These are phyloP conservation scores for Arctium lappa DNA, from an alignment of 129 eudicot species.

Conservation along the genomic window DNA sequence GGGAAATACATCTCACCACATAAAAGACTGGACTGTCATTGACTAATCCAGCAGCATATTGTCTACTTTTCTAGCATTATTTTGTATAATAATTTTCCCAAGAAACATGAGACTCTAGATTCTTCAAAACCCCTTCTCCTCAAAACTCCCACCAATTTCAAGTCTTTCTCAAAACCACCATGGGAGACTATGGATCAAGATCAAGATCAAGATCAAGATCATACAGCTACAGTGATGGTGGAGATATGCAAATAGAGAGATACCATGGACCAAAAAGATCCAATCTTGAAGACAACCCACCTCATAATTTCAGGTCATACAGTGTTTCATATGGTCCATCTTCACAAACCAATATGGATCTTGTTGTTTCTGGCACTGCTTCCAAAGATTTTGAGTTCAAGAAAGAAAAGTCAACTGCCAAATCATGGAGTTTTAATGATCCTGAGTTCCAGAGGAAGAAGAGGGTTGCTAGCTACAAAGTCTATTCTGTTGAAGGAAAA, in stretches of 20 bases:
- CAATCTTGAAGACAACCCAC: conserved; percentile 29
- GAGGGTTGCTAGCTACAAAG: conserved; percentile 84
- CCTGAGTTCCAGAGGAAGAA: conserved; percentile 89
- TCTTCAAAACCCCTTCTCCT: neutral
- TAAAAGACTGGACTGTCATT: conserved; percentile 23
- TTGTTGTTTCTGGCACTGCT: conserved; percentile 23
- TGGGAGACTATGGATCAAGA: conserved; percentile 60
- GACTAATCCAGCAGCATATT: conserved; percentile 17
- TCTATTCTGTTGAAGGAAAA: conserved; percentile 69
- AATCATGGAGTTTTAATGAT: conserved; percentile 61
- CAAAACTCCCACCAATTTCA: neutral
- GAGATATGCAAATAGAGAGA: conserved; percentile 53
- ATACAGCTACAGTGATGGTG: conserved; percentile 26
- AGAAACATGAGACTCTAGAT: conserved; percentile 12
- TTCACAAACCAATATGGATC: conserved; percentile 24
- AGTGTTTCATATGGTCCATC: conserved; percentile 47
- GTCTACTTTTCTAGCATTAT: conserved; percentile 18
- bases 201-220: conserved; percentile 44
- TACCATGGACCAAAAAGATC: conserved; percentile 38
- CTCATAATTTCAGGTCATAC: conserved; percentile 55
- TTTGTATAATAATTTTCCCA: conserved; percentile 1
- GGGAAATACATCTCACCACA: conserved; percentile 12
- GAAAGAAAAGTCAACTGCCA: conserved; percentile 49
- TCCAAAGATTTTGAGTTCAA: conserved; percentile 38
- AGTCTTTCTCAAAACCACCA: conserved; percentile 10